phyloP scores from a whole-genome alignment of 257 asterid species.

The Jacaranda copaia region DNA sequence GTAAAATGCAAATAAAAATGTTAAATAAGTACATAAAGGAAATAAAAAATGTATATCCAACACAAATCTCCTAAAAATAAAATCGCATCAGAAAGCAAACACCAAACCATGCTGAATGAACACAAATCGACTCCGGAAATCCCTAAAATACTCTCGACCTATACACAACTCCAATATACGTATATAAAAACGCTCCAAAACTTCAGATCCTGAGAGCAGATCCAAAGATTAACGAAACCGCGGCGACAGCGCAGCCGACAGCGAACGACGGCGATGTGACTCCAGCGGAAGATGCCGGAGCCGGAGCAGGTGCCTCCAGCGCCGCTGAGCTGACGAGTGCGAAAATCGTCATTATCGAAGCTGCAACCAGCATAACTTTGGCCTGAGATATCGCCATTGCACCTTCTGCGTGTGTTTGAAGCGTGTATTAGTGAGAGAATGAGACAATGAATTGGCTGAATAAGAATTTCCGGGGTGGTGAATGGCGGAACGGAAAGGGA shows the following conservation, averaged over 20 bases:
- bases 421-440: neutral
- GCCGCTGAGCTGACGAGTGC: slow-evolving; percentile 51
- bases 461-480: neutral
- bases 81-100: slow-evolving; percentile 21
- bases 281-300: slow-evolving; percentile 61
- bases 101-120: slow-evolving; percentile 38
- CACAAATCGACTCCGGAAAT: slow-evolving; percentile 31
- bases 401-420: neutral
- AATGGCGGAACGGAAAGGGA: slow-evolving; percentile 31
- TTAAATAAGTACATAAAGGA: slow-evolving; percentile 29
- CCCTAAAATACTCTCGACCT: slow-evolving; percentile 30
- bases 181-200: neutral
- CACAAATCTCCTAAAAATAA: slow-evolving; percentile 32
- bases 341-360: slow-evolving; percentile 39
- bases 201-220: slow-evolving; percentile 63
- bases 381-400: slow-evolving; percentile 55
- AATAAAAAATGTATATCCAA: slow-evolving; percentile 28
- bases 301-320: slow-evolving; percentile 61
- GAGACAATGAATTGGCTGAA: neutral
- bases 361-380: slow-evolving; percentile 31
- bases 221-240: slow-evolving; percentile 52
- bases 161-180: slow-evolving; percentile 18
- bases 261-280: slow-evolving; percentile 50
- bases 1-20: slow-evolving; percentile 7
- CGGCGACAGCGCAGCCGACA: slow-evolving; percentile 46